Conservation (phyloP, 1,139 yeast genomes). For the Yamadazyma atmosphaerica region DNA sequence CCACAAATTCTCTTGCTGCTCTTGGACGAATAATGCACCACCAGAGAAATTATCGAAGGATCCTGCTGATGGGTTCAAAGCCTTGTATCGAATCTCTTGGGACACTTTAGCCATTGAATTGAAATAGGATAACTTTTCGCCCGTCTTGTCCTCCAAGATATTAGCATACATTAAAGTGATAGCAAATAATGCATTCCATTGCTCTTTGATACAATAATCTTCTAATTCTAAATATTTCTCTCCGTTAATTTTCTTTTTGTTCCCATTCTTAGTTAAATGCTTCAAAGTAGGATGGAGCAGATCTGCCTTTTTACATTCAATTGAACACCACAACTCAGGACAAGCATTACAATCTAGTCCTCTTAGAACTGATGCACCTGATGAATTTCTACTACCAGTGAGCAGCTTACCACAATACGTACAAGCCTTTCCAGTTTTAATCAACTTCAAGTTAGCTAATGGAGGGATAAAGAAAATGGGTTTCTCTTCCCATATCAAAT, state of each 20-base stretch:
- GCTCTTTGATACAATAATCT: conserved; percentile 61
- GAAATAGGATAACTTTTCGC: conserved; percentile 45
- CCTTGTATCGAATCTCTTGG: conserved; percentile 64
- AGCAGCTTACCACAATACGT: conserved; percentile 73
- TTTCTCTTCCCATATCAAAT: conserved; percentile 55
- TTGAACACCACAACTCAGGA: conserved; percentile 71
- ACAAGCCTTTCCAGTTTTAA: conserved; percentile 72
- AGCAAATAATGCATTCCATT: conserved; percentile 71
- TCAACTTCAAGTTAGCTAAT: conserved; percentile 62
- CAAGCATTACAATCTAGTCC: conserved; percentile 73
- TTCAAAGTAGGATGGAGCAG: conserved; percentile 57
- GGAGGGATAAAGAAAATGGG: conserved; percentile 75
- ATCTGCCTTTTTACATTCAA: conserved; percentile 55
- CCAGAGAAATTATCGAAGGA: conserved; percentile 51
- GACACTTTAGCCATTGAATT: conserved; percentile 68
- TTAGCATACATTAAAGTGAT: conserved; percentile 59
- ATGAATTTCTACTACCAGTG: conserved; percentile 25
- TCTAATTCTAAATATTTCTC: conserved; percentile 57
- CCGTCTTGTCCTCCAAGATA: conserved; percentile 45
- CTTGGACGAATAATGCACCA: conserved; percentile 52
- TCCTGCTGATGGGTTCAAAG: conserved; percentile 59
- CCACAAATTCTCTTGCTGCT: conserved; percentile 65
- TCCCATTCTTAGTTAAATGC: conserved; percentile 44
- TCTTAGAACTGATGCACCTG: conserved; percentile 35
- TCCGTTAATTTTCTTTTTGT: conserved; percentile 39